Conservation (phyloP, 2,329 filamentous ascomycete species). For the Trichoderma pleuroti region DNA sequence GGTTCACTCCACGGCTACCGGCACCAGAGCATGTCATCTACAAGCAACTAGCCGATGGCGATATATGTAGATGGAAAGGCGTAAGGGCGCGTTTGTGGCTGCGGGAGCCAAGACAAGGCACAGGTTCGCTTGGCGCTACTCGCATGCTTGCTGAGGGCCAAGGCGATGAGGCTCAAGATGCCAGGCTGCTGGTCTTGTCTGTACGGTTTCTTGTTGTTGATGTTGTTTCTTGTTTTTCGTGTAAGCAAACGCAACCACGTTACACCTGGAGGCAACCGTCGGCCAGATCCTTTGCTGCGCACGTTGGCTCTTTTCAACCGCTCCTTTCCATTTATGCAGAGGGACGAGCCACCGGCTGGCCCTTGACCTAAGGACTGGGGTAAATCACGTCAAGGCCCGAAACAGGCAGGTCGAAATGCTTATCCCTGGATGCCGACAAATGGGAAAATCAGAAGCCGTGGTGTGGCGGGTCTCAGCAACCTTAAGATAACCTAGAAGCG, state of each 20-base stretch:
- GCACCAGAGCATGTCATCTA: not conserved
- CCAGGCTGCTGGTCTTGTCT: too few species aligned
- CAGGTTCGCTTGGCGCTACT: not conserved
- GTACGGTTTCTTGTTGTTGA: not conserved
- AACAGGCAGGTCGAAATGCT: conserved; percentile 12
- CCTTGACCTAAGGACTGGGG: conserved; percentile 13
- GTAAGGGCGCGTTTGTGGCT: not conserved
- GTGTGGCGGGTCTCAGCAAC: conserved; percentile 13
- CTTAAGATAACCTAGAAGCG: conserved; percentile 15
- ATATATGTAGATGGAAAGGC: not conserved
- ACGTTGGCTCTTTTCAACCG: not conserved
- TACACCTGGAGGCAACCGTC: not conserved
- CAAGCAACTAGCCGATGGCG: not conserved
- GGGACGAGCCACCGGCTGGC: not conserved
- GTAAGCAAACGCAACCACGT: not conserved
- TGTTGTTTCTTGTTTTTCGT: not conserved
- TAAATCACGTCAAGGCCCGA: conserved; percentile 11
- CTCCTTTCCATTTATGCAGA: not conserved
- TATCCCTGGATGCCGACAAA: conserved; percentile 6
- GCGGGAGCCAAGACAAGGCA: not conserved
- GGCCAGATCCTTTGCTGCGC: not conserved
- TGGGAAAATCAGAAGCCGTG: not conserved
- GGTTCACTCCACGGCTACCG: not conserved
- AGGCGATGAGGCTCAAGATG: not conserved
- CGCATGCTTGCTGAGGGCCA: not conserved